A percentile compares a stretch with the other conserved stretches of the same genome.
These are phyloP conservation scores for Penicillium samsonianum DNA, from an alignment of 495 filamentous ascomycete species.

Conservation along the genomic window DNA sequence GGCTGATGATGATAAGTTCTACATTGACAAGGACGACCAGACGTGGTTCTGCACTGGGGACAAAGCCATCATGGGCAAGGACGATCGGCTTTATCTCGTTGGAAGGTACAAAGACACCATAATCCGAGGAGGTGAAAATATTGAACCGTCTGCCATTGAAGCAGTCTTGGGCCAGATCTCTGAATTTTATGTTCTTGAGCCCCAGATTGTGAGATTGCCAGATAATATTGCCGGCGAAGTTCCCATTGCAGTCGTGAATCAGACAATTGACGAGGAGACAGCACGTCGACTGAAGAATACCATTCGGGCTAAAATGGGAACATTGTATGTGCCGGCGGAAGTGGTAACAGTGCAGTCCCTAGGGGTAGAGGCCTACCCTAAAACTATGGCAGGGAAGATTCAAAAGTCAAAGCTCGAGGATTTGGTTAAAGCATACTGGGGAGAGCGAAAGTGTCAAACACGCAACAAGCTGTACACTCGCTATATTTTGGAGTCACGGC, in stretches of 20 bases:
- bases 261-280: not conserved
- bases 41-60: constrained; percentile 49
- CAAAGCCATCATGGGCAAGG: constrained; percentile 41
- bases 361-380: too few species aligned
- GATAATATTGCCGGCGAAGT: constrained; percentile 29
- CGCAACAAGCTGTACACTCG: too few species aligned
- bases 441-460: too few species aligned
- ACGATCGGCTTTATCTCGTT: constrained; percentile 37
- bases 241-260: constrained; percentile 22
- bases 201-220: constrained; percentile 19
- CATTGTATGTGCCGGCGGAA: constrained; percentile 33
- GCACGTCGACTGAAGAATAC: constrained; percentile 19
- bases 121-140: constrained; percentile 52
- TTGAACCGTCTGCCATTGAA: constrained; percentile 45
- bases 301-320: constrained; percentile 31
- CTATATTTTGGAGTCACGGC: too few species aligned
- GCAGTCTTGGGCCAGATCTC: constrained; percentile 25
- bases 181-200: constrained; percentile 20
- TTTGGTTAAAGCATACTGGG: too few species aligned
- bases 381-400: too few species aligned
- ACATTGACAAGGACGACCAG: constrained; percentile 29
- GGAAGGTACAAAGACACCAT: constrained; percentile 54
- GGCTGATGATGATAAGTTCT: constrained; percentile 32
- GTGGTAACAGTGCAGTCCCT: too few species aligned
- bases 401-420: too few species aligned